These are phyloP conservation scores for Salix purpurea DNA, from an alignment of 345 rosid genomes.

Conservation along the genomic window DNA sequence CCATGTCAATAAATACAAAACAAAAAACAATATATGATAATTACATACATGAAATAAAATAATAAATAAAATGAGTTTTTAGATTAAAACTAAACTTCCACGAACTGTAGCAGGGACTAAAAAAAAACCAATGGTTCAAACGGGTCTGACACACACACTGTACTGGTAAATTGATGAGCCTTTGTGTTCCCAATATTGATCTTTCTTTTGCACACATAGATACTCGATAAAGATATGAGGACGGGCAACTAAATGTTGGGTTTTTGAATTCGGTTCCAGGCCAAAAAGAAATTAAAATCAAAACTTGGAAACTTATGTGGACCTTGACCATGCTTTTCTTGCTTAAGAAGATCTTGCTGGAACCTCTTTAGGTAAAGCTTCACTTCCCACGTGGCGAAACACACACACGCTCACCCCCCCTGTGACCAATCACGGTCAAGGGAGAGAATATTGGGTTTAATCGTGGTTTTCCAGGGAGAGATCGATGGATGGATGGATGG, in stretches of 20 bases:
- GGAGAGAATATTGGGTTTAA: neutral
- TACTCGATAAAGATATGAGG: slow-evolving; percentile 14
- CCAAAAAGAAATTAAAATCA: neutral
- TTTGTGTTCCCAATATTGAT: slow-evolving; percentile 8
- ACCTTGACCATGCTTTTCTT: slow-evolving; percentile 75
- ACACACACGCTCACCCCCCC: no score
- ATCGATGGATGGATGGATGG: slow-evolving; percentile 19
- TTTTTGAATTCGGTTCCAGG: slow-evolving; percentile 26
- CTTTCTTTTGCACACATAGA: slow-evolving; percentile 4
- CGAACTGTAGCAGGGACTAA: no score
- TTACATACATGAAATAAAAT: no score
- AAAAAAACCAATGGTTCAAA: neutral
- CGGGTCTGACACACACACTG: neutral
- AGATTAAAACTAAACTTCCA: no score
- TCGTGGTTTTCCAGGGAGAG: neutral
- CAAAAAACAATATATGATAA: no score
- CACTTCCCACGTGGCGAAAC: slow-evolving; percentile 12
- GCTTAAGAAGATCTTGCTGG: slow-evolving; percentile 40
- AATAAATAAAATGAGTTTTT: no score
- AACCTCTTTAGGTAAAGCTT: slow-evolving; percentile 36
- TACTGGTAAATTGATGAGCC: neutral
- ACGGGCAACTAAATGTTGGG: slow-evolving; percentile 6
- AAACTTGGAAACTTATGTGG: slow-evolving; percentile 3
- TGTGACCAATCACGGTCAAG: neutral
- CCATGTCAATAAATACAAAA: no score